A percentile compares a stretch with the other conserved stretches of the same genome.
phyloP scores from a whole-genome alignment of 2,329 filamentous ascomycete species.

The Colletotrichum sojae region DNA sequence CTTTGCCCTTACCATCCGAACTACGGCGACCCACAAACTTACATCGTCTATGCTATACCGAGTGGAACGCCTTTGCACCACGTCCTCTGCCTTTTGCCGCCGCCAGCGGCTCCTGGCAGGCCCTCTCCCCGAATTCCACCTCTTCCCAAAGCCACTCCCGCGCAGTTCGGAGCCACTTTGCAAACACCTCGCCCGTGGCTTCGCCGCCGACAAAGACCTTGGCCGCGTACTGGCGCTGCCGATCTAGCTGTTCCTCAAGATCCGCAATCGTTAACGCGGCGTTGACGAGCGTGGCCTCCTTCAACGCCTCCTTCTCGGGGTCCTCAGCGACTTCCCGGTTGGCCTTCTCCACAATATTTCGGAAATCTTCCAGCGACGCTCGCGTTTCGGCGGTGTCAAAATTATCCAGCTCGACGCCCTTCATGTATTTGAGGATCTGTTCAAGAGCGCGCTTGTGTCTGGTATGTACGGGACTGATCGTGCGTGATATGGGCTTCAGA shows the following conservation, averaged over 20 bases:
- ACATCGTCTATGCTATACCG: not conserved
- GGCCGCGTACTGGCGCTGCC: not conserved
- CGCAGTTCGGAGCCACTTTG: not conserved
- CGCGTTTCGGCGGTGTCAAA: constrained; percentile 12
- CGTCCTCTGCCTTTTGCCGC: not conserved
- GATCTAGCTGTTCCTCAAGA: constrained; percentile 12
- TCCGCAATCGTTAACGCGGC: not conserved
- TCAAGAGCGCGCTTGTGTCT: not conserved
- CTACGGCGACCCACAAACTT: not conserved
- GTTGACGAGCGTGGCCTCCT: not conserved
- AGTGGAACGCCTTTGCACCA: not conserved
- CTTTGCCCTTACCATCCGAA: not conserved
- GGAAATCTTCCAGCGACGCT: not conserved
- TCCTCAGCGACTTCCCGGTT: not conserved
- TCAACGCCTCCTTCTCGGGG: not conserved
- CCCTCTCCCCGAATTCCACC: constrained; percentile 17
- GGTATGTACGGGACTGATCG: not conserved
- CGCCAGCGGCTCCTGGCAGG: constrained; percentile 9
- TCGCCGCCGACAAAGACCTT: constrained; percentile 24
- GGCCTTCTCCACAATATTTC: not conserved
- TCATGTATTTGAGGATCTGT: not conserved
- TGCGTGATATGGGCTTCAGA: not conserved
- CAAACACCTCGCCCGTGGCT: constrained; percentile 5
- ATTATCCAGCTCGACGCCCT: not conserved
- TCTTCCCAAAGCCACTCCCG: constrained; percentile 1